phyloP scores from a whole-genome alignment of 1,284 basidiomycete species.

The Trichosporon sp. region DNA sequence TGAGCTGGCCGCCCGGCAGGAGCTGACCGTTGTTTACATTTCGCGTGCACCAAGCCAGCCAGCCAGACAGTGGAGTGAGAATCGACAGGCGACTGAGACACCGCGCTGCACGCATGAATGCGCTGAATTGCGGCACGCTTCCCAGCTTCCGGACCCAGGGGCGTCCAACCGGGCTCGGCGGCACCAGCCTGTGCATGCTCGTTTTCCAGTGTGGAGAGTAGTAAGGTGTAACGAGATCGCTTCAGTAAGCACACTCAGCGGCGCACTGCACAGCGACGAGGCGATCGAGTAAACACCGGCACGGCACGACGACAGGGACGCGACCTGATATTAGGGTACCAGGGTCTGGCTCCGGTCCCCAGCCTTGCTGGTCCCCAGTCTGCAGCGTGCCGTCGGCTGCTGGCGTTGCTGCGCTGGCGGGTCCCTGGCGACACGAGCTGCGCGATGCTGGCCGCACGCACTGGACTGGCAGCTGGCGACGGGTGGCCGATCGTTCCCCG shows the following conservation, averaged over 20 bases:
- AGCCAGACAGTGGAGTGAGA: neutral
- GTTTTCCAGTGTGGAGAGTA: too few species aligned
- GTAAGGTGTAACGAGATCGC: too few species aligned
- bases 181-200: too few species aligned
- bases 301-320: neutral
- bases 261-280: neutral
- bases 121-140: neutral
- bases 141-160: neutral
- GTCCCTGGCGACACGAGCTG: neutral
- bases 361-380: neutral
- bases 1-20: too few species aligned
- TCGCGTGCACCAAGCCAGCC: neutral
- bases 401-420: neutral
- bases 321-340: neutral
- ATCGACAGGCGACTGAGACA: neutral
- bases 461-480: neutral
- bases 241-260: too few species aligned
- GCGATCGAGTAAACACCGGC: neutral
- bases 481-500: neutral
- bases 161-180: too few species aligned
- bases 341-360: neutral
- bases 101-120: neutral
- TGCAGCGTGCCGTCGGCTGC: neutral
- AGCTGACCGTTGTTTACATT: neutral
- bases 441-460: neutral